A percentile compares a stretch with the other conserved stretches of the same genome.
These are phyloP conservation scores for Periconia sp. DNA, from an alignment of 2,329 filamentous ascomycete genomes.

Conservation along the genomic window DNA sequence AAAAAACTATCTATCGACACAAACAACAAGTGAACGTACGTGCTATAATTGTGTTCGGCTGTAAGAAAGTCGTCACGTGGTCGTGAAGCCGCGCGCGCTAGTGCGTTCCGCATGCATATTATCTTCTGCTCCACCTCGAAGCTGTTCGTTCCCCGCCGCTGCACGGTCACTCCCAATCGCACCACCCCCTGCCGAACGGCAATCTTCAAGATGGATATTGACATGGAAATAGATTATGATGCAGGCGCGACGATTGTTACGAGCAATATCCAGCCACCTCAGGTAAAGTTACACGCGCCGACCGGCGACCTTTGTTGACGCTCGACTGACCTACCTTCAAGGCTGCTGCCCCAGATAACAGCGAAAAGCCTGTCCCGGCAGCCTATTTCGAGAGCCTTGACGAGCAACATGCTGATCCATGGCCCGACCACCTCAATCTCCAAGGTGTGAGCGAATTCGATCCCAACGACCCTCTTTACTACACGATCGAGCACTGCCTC, in stretches of 20 bases:
- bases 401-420: constrained; percentile 23
- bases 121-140: background rate
- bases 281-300: constrained; percentile 16
- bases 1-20: too few species aligned
- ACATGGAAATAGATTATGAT: constrained; percentile 38
- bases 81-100: background rate
- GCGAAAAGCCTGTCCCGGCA: constrained; percentile 27
- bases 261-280: constrained; percentile 24
- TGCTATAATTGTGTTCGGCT: too few species aligned
- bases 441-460: constrained; percentile 80
- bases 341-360: constrained; percentile 4
- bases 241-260: constrained; percentile 21
- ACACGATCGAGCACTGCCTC: constrained; percentile 69
- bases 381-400: constrained; percentile 37
- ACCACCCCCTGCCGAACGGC: background rate
- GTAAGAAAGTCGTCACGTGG: too few species aligned
- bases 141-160: constrained; percentile 2
- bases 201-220: constrained; percentile 25
- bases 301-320: constrained; percentile 2
- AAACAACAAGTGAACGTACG: too few species aligned
- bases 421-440: constrained; percentile 74
- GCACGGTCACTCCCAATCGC: background rate
- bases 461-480: constrained; percentile 76
- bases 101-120: background rate
- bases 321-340: background rate